Percentiles rank a stretch among this genome's conserved stretches.
Evolutionary conservation across 208 protist species (phyloP).

Genomic region (Leishmania guyanensis): DNA sequence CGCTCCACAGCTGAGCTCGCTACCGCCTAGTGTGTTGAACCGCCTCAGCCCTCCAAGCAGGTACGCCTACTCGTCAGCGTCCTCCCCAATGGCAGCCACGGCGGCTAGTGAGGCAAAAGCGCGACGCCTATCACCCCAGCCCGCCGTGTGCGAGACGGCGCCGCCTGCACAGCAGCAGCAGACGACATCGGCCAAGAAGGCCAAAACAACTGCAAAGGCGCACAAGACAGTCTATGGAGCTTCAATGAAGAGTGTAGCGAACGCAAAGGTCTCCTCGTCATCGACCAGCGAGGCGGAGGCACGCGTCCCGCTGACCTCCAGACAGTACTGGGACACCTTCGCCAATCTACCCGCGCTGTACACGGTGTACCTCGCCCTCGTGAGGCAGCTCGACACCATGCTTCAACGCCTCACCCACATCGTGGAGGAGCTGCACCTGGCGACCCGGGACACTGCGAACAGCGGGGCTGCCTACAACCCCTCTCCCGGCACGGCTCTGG

Average conservation of each 20-base stretch:
- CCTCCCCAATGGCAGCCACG: not conserved
- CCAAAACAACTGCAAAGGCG: not conserved
- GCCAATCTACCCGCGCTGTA: constrained; percentile 69
- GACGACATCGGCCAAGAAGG: not conserved
- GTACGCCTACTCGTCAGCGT: not conserved
- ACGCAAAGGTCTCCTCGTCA: not conserved
- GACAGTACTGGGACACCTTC: constrained; percentile 75
- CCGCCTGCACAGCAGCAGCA: not conserved
- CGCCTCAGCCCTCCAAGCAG: not conserved
- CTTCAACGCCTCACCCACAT: constrained; percentile 33
- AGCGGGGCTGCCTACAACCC: not conserved
- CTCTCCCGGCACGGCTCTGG: not conserved
- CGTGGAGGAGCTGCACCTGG: constrained; percentile 41
- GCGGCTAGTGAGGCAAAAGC: not conserved
- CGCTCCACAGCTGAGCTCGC: not conserved
- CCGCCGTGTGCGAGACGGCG: not conserved
- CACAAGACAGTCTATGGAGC: not conserved
- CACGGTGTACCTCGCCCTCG: constrained; percentile 43
- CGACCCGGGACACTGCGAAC: not conserved
- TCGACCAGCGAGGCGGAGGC: not conserved
- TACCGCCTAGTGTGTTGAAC: not conserved
- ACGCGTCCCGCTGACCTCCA: constrained; percentile 31
- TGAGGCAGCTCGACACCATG: constrained; percentile 46
- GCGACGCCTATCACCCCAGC: constrained; percentile 17
- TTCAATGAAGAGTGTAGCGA: not conserved